Base-by-base conservation (phyloP, 345 rosid species). In the Triadica sebifera region DNA sequence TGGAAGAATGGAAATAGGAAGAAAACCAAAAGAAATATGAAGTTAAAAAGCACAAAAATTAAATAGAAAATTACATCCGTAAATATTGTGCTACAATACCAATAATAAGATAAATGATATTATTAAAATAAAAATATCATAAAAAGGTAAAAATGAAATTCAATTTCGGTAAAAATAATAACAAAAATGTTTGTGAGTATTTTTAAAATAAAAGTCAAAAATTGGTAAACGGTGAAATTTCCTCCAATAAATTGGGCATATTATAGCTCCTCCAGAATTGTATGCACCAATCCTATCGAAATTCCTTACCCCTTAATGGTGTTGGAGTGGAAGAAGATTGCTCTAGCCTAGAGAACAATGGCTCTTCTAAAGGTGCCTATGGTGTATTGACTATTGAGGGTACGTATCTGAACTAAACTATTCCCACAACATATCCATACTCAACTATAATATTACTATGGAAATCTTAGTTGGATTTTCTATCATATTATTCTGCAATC, bases 241-340 rank as follows among this genome's bases (percentile, higher is more conserved):
- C n/a, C n/a, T n/a, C n/a, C n/a, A n/a, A 39, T 63, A 37, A 34
- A 45, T 41, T n/a, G 15, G n/a, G 53, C 39, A 10, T 25, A 2
- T 11, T 62, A 49, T 24, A 47, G 3, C 46, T 60, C 9, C 49
- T 37, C 17, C 79, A 91, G 97, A 92, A 91, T 4, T 88, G 96
- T 80, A 77, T 94, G 76, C 93, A 89, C 43, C 91, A 89, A 74
- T 87, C 95, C 16, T 94, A 86, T 71, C 77, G 89, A 75, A 81
- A 75, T 84, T 73, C 97, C 49, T 78, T 94, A 74, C 90, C 85
- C 6, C 84, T 90, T 51, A 90, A 88, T 56, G 77, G 71, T 74
- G 93, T 86, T 29, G 90, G 82, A 77, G 87, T 81, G 65, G 97
- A 87, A 68, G 92, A 88, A 52, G 96, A 85, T 66, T 87, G 87